Percentiles rank a stretch among this genome's conserved stretches.
Evolutionary conservation across 306 rosid species (phyloP).

Genomic region (Abrus pulchellus): DNA sequence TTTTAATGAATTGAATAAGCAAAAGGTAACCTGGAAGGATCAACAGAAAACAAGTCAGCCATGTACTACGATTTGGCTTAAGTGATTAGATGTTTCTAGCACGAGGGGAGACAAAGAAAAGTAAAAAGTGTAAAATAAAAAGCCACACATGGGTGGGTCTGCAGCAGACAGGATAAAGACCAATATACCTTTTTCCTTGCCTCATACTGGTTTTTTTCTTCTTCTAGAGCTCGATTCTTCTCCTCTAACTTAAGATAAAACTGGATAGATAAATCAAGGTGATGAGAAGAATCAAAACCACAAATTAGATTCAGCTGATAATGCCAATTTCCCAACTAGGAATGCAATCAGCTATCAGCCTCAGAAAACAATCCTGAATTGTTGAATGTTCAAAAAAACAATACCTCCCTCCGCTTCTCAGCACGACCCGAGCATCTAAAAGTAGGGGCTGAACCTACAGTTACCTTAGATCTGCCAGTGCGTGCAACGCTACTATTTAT

Average conservation of each 20-base stretch:
- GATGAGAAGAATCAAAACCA: conserved; percentile 40
- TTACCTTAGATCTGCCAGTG: conserved; percentile 74
- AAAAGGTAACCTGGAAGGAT: conserved; percentile 28
- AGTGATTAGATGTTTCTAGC: conserved; percentile 26
- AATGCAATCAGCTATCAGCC: conserved; percentile 25
- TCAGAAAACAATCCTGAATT: conserved; percentile 32
- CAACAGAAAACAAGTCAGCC: conserved; percentile 22
- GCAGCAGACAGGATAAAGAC: conserved; percentile 37
- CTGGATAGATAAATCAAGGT: conserved; percentile 60
- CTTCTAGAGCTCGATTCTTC: conserved; percentile 89
- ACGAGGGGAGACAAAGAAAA: conserved; percentile 21
- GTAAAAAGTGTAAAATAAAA: not conserved
- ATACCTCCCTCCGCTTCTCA: conserved; percentile 94
- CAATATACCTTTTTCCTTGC: conserved; percentile 81
- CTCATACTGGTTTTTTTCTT: conserved; percentile 76
- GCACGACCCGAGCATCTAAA: conserved; percentile 74
- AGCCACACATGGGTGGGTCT: not conserved
- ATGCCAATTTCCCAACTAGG: conserved; percentile 3
- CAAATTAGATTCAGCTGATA: conserved; percentile 38
- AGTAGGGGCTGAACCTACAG: conserved; percentile 88
- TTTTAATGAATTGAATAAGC: conserved; percentile 4
- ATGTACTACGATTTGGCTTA: conserved; percentile 21
- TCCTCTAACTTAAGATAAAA: conserved; percentile 88
- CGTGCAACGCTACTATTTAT: conserved; percentile 64
- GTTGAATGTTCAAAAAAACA: conserved; percentile 39